Evolutionary conservation across 441 rosid genomes (phyloP), one percentile per base, ranked within the genome.

Genomic region (Jatropha podagrica): DNA sequence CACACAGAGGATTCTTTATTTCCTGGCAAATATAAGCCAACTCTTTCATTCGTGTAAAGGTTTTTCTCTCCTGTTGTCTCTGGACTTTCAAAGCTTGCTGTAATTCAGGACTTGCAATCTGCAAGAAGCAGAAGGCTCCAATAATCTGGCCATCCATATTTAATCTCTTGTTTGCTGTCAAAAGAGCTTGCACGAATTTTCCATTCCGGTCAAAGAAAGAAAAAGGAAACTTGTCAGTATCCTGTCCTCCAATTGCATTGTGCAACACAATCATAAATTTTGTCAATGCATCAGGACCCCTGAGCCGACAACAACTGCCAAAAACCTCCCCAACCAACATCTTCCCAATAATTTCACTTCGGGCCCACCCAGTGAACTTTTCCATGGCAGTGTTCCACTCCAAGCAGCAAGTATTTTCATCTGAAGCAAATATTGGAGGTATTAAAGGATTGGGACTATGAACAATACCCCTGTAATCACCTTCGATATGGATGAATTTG

Each of bases 361-460:
- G 83, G 20, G 84, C 56, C 95, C 92, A 93, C 18, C 94, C 97
- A 1, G 97, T 95, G 82, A 95, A 90, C 79, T 88, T 93, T 80
- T 93, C 98, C 97, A 93, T 87, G n/a, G 97, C 95, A 38, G 90
- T 88, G 82, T 95, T 95, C 98, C 99, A 95, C 79, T 95, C 99
- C 61, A 86, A 77, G 87, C 98, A 95, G 80, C 91, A 89, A 1
- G 98, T 87, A 77, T 89, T 93, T 78, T 95, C 96, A 72, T 92
- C 98, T 0, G 95, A 89, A 61, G 96, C 93, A 86, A 95, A 95
- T 78, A 93, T 93, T 5, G 98, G 99, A 20, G 98, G 99, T 68
- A 93, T 95, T 86, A 92, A 80, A 41, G 92, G 95, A 82, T 89
- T 93, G 64, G 97, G 99, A 79, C 95, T 92, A 75, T 93, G 99